Evolutionary conservation across 768 basidiomycete species (phyloP), one percentile per base, ranked within the genome.

Genomic region (Suillus spraguei): DNA sequence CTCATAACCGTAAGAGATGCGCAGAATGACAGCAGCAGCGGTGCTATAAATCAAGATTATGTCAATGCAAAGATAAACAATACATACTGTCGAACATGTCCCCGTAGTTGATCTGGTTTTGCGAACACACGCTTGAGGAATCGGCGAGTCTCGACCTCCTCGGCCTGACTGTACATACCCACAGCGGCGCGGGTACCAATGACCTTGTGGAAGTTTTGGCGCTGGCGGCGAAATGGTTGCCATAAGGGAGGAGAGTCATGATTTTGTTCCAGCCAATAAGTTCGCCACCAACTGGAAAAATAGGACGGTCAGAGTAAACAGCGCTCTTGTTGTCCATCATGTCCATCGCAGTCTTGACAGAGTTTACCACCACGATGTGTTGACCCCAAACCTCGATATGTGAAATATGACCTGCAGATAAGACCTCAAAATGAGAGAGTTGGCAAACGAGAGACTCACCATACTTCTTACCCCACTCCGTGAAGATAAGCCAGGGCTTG

Each of bases 251-350:
- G n/a, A 81, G 71, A n/a, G 74, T 73, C 60, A 81, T 64, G 1
- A 74, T 66, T 52, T 76, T 59, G 61, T 74, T 70, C 71, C 73
- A 74, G 24, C 72, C 77, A 35, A 76, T 66, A 16, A 77, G 69
- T 52, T 76, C 72, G 41, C 73, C 75, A 52, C 73, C 76, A 77
- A 81, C 79, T 2, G 79, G 74, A 35, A 81, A 63, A 17, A 75
- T 71, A 0, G 88, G 88, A 28, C 88, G 83, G 67, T 89, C 88
- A 33, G 87, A 88, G 71, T 89, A 89, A 42, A 84, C 81, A 33
- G 83, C 77, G 65, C 85, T 86, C 68, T 87, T 87, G 73, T 86
- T 87, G 73, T 90, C 87, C 56, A 89, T 77, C 76, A 90, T 80
- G 55, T 88, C 85, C 64, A 77, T 60, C n/a, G 85, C 85, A 24